Evolutionary conservation across 2,329 filamentous ascomycete species (phyloP), one percentile per base, ranked within the genome.

Genomic region (Cladophialophora exuberans): DNA sequence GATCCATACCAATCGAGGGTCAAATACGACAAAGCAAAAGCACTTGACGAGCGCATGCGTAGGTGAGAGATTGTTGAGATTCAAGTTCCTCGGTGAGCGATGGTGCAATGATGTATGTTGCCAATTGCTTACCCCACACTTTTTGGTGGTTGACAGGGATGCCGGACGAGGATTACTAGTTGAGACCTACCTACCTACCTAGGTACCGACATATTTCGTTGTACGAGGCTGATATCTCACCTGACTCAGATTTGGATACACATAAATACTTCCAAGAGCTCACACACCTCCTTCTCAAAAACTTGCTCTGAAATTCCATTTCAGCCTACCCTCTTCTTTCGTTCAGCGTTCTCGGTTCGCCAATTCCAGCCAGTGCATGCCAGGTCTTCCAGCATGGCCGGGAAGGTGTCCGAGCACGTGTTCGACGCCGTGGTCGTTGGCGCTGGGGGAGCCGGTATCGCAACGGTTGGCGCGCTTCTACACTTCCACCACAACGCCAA

Each of bases 381-480:
- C n/a, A 25, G 38, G 38, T 22, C 25, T 10, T 10, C 3, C 9
- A 23, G 9, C 15, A n/a, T 25, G 38, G 18, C 10, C 15, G n/a
- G 1, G 17, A 6, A 3, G 9, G 1, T 9, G 30, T 31, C 10
- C 18, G 36, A 17, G 9, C 26, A 45, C 25, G 26, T 22, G 31
- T 4, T n/a, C 25, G 42, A 18, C 26, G 81, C 81, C 2, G 76
- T 84, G 1, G 82, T 85, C 2, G 79, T 84, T 17, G 83, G 83
- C 46, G 80, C 77, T 51, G 83, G 83, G 13, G 79, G 82, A 3
- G 80, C 79, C 38, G 83, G 83, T 52, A 76, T 86, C 52, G 83
- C 82, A 3, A 79, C 78, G 5, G 74, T 86, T 20, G 83, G 83
- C n/a, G 84, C 83, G 62, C 69, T 86, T 15, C 73, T 86, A 15